Conservation (phyloP, 805 yeast species). For the Pichia californica region DNA sequence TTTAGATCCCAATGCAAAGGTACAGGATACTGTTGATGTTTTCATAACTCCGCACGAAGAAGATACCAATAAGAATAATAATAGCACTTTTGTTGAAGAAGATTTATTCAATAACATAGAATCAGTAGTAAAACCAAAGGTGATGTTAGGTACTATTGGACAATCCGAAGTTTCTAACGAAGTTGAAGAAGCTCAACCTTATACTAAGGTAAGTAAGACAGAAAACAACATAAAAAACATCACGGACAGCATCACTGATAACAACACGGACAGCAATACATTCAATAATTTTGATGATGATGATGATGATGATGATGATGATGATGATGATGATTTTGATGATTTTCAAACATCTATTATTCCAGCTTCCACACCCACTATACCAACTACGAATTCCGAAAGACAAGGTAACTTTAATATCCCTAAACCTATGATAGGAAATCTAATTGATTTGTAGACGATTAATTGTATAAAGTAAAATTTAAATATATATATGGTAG, state of each 20-base stretch:
- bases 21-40: background rate
- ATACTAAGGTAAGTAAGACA: too few relatives aligned
- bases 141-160: too few relatives aligned
- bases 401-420: too few relatives aligned
- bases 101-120: too few relatives aligned
- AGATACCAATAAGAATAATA: background rate
- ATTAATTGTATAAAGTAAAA: background rate
- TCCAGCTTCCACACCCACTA: background rate
- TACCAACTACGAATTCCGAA: too few relatives aligned
- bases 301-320: background rate
- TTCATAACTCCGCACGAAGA: too few relatives aligned
- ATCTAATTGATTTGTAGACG: constrained; percentile 8
- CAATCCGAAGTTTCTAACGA: too few relatives aligned
- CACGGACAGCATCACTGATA: background rate
- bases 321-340: background rate
- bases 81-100: constrained; percentile 7
- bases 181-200: too few relatives aligned
- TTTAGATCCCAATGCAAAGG: constrained; percentile 1
- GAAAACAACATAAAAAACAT: constrained; percentile 4
- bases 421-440: too few relatives aligned
- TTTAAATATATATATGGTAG: background rate
- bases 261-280: background rate
- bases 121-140: too few relatives aligned
- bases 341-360: background rate
- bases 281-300: too few relatives aligned